Conservation (phyloP, 495 filamentous ascomycete species). For the Lepraria neglecta region DNA sequence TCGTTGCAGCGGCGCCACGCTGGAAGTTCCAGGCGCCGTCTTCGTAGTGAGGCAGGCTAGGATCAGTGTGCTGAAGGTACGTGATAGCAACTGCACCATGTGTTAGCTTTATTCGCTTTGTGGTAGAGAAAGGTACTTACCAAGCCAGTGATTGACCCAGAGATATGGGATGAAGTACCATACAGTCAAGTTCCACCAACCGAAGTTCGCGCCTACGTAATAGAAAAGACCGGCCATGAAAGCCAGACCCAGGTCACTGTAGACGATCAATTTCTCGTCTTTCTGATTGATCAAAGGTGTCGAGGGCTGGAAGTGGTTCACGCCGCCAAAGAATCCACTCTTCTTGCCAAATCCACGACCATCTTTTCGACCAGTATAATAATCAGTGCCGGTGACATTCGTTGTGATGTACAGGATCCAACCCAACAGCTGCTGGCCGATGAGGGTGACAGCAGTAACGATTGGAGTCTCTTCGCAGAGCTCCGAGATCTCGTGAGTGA, state of each 20-base stretch:
- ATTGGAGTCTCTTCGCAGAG: conserved; percentile 93
- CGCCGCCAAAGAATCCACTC: conserved; percentile 72
- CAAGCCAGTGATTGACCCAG: conserved; percentile 95
- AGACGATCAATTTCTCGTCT: conserved; percentile 71
- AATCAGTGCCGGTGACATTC: conserved; percentile 94
- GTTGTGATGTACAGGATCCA: conserved; percentile 76
- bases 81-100: conserved; percentile 54
- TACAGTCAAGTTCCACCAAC: conserved; percentile 76
- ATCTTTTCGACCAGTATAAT: conserved; percentile 77
- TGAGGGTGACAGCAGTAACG: conserved; percentile 60
- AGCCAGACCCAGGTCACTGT: conserved; percentile 76
- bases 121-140: conserved; percentile 34
- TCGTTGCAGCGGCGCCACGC: conserved; percentile 53
- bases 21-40: conserved; percentile 51
- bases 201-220: conserved; percentile 61
- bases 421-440: conserved; percentile 81
- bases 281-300: conserved; percentile 89
- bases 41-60: conserved; percentile 52
- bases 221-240: conserved; percentile 52
- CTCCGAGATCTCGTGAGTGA: conserved; percentile 75
- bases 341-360: conserved; percentile 83
- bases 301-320: conserved; percentile 88
- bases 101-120: conserved; percentile 28
- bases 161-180: conserved; percentile 95
- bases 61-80: conserved; percentile 57